phyloP scores from a whole-genome alignment of 2,329 filamentous ascomycete genomes.

The Stenocarpella maydis region DNA sequence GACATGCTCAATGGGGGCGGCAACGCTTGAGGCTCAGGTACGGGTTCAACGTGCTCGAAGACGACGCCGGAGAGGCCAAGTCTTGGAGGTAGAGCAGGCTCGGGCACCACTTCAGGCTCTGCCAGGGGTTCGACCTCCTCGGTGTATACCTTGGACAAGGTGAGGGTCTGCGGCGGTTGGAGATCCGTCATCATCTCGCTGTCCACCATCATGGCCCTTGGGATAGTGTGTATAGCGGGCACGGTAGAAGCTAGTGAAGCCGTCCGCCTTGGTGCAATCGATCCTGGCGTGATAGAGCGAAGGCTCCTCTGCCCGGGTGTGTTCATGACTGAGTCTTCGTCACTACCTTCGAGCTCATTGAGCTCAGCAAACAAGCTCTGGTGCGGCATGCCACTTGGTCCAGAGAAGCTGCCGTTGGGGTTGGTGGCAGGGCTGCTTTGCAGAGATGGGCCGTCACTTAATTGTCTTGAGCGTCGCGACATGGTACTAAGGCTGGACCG shows the following conservation, averaged over 20 bases:
- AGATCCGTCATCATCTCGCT: constrained; percentile 68
- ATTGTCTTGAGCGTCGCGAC: constrained; percentile 66
- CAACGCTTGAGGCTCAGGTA: constrained; percentile 36
- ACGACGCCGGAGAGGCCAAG: constrained; percentile 46
- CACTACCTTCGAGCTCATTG: constrained; percentile 78
- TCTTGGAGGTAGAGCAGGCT: constrained; percentile 44
- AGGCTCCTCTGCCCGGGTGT: constrained; percentile 62
- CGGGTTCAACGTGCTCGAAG: constrained; percentile 41
- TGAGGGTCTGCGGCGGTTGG: constrained; percentile 47
- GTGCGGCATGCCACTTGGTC: constrained; percentile 57
- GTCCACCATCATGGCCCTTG: constrained; percentile 66
- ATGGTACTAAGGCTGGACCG: constrained; percentile 71
- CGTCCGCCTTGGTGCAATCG: constrained; percentile 50
- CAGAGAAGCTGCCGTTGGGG: constrained; percentile 55
- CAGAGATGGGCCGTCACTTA: constrained; percentile 65
- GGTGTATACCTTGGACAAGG: constrained; percentile 54
- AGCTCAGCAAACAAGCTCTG: constrained; percentile 94
- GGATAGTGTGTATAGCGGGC: constrained; percentile 58
- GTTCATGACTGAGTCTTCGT: constrained; percentile 71
- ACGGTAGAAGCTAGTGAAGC: constrained; percentile 49
- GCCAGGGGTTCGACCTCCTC: constrained; percentile 53
- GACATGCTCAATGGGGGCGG: constrained; percentile 37
- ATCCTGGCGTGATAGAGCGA: constrained; percentile 58
- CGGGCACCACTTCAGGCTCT: constrained; percentile 45
- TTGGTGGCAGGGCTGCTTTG: constrained; percentile 68